Evolutionary conservation across 2,329 filamentous ascomycete species (phyloP), one percentile per base, ranked within the genome.

Genomic region (Talaromyces sp.): DNA sequence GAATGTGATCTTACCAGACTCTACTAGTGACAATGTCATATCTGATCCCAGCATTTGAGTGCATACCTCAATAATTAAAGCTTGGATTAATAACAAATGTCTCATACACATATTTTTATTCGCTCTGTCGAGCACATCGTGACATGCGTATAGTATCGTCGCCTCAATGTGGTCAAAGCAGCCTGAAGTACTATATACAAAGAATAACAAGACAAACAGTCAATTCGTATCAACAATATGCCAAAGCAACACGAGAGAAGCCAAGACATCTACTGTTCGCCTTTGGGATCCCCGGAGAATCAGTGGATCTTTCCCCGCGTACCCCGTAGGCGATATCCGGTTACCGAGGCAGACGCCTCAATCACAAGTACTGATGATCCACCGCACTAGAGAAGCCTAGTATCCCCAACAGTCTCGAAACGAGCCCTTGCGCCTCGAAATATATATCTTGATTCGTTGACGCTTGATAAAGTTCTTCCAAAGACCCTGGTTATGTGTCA

Each of bases 331-430:
- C 35, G 36, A 40, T 48, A 41, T 40, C 37, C 36, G 27, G 36
- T 10, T 20, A 48, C 46, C 46, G 46, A 48, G 46, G 46, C 46
- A 48, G 36, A 17, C 35, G 17, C 36, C 36, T 29, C 16, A 29
- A 39, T 48, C 46, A 48, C 46, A 40, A 30, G 46, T 40, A 30
- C 29, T 24, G 46, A 22, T 41, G 45, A 47, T 47, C 44, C 24
- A 36, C 17, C 46, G 27, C 46, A 22, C 35, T 40, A 48, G 36
- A n/a, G 10, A 22, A 33, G n/a, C 19, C 17, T 48, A 48, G 17
- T 32, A 7, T 6, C 35, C 45, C 35, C 45, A 48, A 48, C 35
- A 39, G n/a, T 48, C 16, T 20, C 22, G 40, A 16, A 36, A 40
- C 10, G 24, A 40, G 45, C 10, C 24, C 29, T 10, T 27, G 45